Percentiles rank a stretch among this genome's conserved stretches.
These are phyloP conservation scores for Cucumis hystrix DNA, from an alignment of 306 rosid genomes.

Conservation along the genomic window DNA sequence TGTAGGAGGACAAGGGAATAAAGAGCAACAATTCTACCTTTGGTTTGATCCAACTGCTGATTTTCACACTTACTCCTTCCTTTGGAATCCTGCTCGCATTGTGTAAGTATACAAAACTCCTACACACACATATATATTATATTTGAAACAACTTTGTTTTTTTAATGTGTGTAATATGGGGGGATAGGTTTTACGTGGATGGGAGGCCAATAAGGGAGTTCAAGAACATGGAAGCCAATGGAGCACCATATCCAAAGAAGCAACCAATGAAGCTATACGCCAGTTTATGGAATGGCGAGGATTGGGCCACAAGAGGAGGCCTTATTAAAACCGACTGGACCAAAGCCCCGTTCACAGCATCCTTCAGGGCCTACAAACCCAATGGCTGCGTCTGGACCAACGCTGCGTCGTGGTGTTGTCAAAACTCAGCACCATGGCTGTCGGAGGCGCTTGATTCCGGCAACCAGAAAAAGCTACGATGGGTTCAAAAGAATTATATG, in stretches of 20 bases:
- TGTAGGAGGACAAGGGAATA: conserved; percentile 19
- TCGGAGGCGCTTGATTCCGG: conserved; percentile 16
- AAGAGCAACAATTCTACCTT: conserved; percentile 30
- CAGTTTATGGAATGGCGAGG: conserved; percentile 66
- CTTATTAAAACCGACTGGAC: conserved; percentile 61
- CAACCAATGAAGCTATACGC: conserved; percentile 58
- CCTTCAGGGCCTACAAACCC: conserved; percentile 31
- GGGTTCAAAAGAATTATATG: conserved; percentile 29
- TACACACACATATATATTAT: too few relatives aligned
- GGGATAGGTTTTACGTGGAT: conserved; percentile 36
- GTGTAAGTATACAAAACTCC: conserved; percentile 2
- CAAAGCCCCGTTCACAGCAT: conserved; percentile 54
- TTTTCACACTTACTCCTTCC: conserved; percentile 27
- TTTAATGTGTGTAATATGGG: not conserved
- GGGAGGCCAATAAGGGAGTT: conserved; percentile 57
- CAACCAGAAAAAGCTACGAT: conserved; percentile 10
- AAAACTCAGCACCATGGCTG: conserved; percentile 12
- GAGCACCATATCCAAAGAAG: conserved; percentile 45
- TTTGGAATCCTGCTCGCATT: conserved; percentile 19
- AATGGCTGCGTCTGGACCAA: conserved; percentile 21
- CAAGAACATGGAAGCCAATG: conserved; percentile 41
- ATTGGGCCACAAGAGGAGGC: conserved; percentile 82
- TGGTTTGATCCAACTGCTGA: conserved; percentile 29
- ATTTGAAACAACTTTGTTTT: too few relatives aligned
- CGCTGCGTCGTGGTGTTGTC: conserved; percentile 19